phyloP scores from a whole-genome alignment of 2,329 filamentous ascomycete species.

The Daldinia sp. region DNA sequence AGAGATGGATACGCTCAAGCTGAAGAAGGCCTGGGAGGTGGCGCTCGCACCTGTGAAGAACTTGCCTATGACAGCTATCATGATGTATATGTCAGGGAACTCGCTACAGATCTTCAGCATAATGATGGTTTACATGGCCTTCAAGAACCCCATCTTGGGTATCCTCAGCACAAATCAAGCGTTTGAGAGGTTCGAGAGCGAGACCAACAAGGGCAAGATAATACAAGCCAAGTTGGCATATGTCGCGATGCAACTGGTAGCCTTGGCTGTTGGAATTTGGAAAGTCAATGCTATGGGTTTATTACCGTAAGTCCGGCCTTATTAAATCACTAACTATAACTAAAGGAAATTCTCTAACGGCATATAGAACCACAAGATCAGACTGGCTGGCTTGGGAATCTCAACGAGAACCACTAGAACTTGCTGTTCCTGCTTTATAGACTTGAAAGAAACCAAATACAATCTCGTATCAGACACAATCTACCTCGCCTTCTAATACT shows the following conservation, averaged over 20 bases:
- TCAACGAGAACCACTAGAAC: conserved; percentile 75
- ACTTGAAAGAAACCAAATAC: conserved; percentile 23
- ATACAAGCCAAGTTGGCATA: conserved; percentile 89
- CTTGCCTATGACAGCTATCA: conserved; percentile 97
- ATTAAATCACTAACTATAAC: background rate
- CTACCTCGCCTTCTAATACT: background rate
- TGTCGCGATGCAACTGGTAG: conserved; percentile 85
- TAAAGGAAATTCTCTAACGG: conserved; percentile 46
- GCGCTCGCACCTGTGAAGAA: conserved; percentile 93
- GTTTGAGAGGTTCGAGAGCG: conserved; percentile 92
- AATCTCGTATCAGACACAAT: background rate
- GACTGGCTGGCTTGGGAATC: conserved; percentile 98
- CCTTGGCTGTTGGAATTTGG: conserved; percentile 89
- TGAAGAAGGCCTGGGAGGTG: conserved; percentile 99
- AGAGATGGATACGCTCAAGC: conserved; percentile 94
- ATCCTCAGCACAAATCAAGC: conserved; percentile 84
- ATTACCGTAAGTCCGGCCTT: conserved; percentile 72
- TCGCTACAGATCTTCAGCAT: conserved; percentile 98
- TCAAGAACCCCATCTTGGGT: conserved; percentile 94
- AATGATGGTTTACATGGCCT: conserved; percentile 99
- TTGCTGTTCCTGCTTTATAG: conserved; percentile 72
- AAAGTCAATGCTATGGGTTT: conserved; percentile 98
- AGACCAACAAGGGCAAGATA: conserved; percentile 78
- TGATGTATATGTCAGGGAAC: conserved; percentile 99
- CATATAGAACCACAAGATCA: conserved; percentile 84